Conservation (phyloP, 2,329 filamentous ascomycete genomes). For the Scedosporium dehoogii region DNA sequence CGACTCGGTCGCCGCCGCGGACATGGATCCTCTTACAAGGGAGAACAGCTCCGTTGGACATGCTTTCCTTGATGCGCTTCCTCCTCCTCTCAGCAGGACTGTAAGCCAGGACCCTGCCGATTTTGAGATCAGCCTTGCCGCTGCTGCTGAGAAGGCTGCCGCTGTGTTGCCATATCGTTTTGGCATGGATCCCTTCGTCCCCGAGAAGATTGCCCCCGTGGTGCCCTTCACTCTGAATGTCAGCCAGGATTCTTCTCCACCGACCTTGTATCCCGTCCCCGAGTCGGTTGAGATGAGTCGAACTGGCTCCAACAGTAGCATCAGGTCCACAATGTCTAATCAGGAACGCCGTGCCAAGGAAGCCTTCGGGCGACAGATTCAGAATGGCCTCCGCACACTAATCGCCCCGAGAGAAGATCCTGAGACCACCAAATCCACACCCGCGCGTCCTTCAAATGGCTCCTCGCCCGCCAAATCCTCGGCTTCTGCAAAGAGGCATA, state of each 20-base stretch:
- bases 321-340: constrained; percentile 32
- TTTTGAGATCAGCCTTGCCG: constrained; percentile 9
- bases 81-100: constrained; percentile 26
- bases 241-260: not conserved
- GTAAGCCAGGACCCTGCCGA: constrained; percentile 15
- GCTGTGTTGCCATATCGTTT: constrained; percentile 21
- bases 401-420: constrained; percentile 35
- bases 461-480: not conserved
- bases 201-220: constrained; percentile 10
- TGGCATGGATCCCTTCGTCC: constrained; percentile 26
- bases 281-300: constrained; percentile 30
- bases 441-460: not conserved
- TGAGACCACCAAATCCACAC: constrained; percentile 16
- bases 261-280: not conserved
- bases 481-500: constrained; percentile 23
- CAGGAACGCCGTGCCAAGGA: constrained; percentile 37
- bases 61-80: constrained; percentile 24
- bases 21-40: constrained; percentile 28
- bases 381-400: constrained; percentile 26
- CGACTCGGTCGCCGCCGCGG: constrained; percentile 24
- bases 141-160: constrained; percentile 19
- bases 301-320: constrained; percentile 36
- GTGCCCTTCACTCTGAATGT: constrained; percentile 9
- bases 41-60: constrained; percentile 30
- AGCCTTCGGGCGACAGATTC: constrained; percentile 33